Base-by-base conservation (phyloP, 495 filamentous ascomycete genomes). In the Penicillium diatomitis region DNA sequence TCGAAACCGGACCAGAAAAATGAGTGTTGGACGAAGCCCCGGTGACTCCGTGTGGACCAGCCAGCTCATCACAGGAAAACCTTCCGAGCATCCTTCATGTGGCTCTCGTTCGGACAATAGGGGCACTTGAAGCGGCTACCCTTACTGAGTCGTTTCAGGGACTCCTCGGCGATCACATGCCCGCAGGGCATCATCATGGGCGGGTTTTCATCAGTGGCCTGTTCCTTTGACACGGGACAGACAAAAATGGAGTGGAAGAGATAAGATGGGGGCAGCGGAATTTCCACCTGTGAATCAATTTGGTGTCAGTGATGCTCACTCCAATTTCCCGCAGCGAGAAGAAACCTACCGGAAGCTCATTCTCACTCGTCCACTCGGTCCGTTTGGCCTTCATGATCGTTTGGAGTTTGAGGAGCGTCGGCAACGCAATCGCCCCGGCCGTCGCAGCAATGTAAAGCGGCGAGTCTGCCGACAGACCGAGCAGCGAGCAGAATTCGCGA, bases 141-240 rank as follows among this genome's bases (percentile, higher is more conserved):
- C 69, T 92, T 96, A 43, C 82, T 83, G 35, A 95, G 64, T 47
- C 79, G 77, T 50, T 80, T 77, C 41, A 99, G 68, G 5, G 82
- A 87, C 66, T 96, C 91, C 47, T 83, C 77, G 11, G 88, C 87
- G 47, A 99, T 82, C 31, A 97, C 91, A 64, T 99, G 92, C 5
- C 92, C 92, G 58, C 92, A 99, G 3, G 90, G 90, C 66, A 99
- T 85, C 81, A 96, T 95, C 85, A 96, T 92, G 2, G 92, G 92
- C 11, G 92, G 91, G 63, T 97, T 99, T 11, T 72, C 63, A 57
- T 96, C 92, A 0, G 90, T 97, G 0, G 86, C 87, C 64, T 99
- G 92, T 55, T 94, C 94, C 68, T 96, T 96, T 53, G 82, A 86
- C 8, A 99, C 94, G 4, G 92, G 92, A 59, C 92, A 99, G 32